These are phyloP conservation scores for Crataegus laevigata DNA, from an alignment of 306 rosid genomes.

Conservation along the genomic window DNA sequence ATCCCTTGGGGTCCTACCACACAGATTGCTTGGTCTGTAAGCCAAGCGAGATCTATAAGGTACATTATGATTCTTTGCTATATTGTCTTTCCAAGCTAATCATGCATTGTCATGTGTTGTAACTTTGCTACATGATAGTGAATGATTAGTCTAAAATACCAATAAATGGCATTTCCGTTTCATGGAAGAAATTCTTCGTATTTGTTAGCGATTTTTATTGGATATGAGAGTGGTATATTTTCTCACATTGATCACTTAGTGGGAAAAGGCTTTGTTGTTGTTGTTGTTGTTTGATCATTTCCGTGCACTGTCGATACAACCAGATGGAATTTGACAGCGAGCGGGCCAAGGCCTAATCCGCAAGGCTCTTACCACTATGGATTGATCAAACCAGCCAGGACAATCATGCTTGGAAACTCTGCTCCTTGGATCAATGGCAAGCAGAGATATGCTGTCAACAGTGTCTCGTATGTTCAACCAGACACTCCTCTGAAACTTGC, in stretches of 20 bases:
- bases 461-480: slow-evolving; percentile 60
- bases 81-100: neutral
- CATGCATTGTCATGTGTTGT: neutral
- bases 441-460: slow-evolving; percentile 85
- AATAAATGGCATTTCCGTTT: too few species aligned
- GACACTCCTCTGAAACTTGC: slow-evolving; percentile 90
- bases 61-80: slow-evolving; percentile 31
- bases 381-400: slow-evolving; percentile 59
- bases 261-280: too few species aligned
- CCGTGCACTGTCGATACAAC: neutral
- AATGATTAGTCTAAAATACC: neutral
- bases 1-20: slow-evolving; percentile 72
- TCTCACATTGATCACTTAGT: neutral
- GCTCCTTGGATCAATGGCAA: slow-evolving; percentile 80
- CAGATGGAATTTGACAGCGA: slow-evolving; percentile 87
- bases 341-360: slow-evolving; percentile 98
- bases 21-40: slow-evolving; percentile 54
- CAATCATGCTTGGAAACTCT: slow-evolving; percentile 78
- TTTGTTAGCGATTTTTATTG: neutral
- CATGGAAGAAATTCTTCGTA: too few species aligned
- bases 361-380: slow-evolving; percentile 98
- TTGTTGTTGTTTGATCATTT: too few species aligned
- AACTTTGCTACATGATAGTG: neutral
- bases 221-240: neutral
- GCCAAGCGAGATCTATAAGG: slow-evolving; percentile 84